Evolutionary conservation across 805 yeast genomes (phyloP).

Genomic region (Isabelozyma gotoi): DNA sequence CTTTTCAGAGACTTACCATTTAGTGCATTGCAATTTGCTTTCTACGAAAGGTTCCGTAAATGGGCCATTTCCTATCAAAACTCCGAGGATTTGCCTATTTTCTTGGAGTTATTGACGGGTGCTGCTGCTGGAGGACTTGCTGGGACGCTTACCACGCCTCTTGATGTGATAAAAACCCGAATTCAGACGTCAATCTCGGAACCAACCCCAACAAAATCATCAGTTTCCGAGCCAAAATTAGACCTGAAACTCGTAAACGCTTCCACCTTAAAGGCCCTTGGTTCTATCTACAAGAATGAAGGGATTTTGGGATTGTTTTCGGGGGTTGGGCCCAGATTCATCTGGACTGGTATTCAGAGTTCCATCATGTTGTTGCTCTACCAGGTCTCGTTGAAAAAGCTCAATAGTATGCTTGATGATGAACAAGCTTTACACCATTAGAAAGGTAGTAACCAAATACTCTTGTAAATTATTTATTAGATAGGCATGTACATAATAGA

Average conservation of each 20-base stretch:
- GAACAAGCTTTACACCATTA: neutral
- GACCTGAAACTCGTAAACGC: no score
- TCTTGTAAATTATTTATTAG: no score
- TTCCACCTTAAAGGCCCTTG: constrained; percentile 32
- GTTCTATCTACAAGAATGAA: constrained; percentile 60
- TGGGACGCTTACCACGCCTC: constrained; percentile 84
- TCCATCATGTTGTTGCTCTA: constrained; percentile 89
- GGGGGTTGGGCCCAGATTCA: constrained; percentile 94
- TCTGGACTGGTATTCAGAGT: constrained; percentile 96
- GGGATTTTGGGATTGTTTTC: constrained; percentile 81
- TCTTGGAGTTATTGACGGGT: constrained; percentile 78
- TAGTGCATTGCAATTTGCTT: constrained; percentile 93
- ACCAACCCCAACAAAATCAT: neutral
- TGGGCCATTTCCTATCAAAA: constrained; percentile 47
- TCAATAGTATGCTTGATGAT: constrained; percentile 26
- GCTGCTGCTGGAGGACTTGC: constrained; percentile 96
- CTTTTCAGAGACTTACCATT: constrained; percentile 90
- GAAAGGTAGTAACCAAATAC: no score
- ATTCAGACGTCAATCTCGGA: constrained; percentile 79
- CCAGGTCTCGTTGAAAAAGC: constrained; percentile 66
- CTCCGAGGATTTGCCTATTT: constrained; percentile 47
- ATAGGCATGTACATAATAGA: no score
- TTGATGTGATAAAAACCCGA: constrained; percentile 89
- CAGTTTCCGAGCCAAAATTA: neutral
- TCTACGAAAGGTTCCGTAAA: constrained; percentile 80